Base-by-base conservation (phyloP, 139 green algal species). In the Chlorella sp. region DNA sequence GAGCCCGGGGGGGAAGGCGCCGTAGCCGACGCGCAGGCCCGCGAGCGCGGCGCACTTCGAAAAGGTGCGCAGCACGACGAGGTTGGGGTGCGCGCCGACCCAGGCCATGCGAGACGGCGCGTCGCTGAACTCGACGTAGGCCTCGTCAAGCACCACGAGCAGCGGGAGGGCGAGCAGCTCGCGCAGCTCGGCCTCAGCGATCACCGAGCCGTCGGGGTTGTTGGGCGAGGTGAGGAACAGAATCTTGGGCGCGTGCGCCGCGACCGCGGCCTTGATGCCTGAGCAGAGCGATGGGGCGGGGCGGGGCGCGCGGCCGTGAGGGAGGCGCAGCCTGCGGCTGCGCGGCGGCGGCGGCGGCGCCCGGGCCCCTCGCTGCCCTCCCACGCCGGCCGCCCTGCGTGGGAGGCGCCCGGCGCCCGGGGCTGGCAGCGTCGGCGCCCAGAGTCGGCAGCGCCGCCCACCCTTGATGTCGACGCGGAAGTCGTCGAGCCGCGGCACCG, bases 191-290 rank as follows among this genome's bases (percentile, higher is more conserved):
- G 87, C 87, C 41, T 95, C 90, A 11, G 41, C 76, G 27, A 98
- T 92, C 73, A 98, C 81, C 69, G 82, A 93, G 56, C 96, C 96
- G 67, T 99, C 96, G 8, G 96, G 96, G 85, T 99, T 99, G 92
- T 99, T 99, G 62, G 96, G 96, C 0, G 89, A 97, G 2, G 96
- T 99, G 11, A 99, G 81, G 82, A 99, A 99, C 56, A 99, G 77
- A n/a, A 97, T 89, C 84, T 99, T 99, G 60, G 96, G 90, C 9
- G 83, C 79, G 73, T 97, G 87, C 79, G 93, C 71, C 36, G 61
- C 60, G 17, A 99, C 94, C 19, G 90, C 95, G 5, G 48, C 50
- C 76, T 87, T 90, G 58, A 89, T 82, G 71, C 74, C 84, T 86
- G 82, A 15, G 15, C 3, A 43, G 43, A 35, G 36, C 3, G 14